phyloP scores from a whole-genome alignment of 345 rosid genomes.

The Linum trigynum region DNA sequence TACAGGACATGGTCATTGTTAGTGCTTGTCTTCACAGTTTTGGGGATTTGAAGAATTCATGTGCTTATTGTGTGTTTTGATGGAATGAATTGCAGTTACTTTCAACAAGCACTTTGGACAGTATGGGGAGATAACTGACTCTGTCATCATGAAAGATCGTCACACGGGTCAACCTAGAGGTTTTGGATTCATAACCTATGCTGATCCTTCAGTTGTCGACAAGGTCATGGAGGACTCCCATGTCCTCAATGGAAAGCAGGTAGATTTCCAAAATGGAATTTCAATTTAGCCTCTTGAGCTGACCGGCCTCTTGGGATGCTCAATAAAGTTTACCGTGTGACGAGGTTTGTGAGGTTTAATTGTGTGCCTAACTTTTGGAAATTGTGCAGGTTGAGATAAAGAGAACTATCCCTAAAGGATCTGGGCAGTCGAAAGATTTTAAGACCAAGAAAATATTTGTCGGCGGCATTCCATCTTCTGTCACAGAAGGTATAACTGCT shows the following conservation, averaged over 20 bases:
- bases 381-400: constrained; percentile 74
- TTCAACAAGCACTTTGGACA: constrained; percentile 69
- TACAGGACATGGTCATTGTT: background rate
- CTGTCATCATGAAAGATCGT: constrained; percentile 89
- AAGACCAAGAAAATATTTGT: constrained; percentile 88
- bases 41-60: background rate
- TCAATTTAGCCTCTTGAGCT: background rate
- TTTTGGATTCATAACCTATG: constrained; percentile 82
- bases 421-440: constrained; percentile 57
- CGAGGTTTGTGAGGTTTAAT: background rate
- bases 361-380: background rate
- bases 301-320: background rate
- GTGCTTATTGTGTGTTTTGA: background rate
- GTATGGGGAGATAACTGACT: constrained; percentile 81
- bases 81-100: constrained; percentile 30
- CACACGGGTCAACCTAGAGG: constrained; percentile 79
- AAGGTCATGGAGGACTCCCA: constrained; percentile 76
- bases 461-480: constrained; percentile 76
- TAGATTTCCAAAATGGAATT: constrained; percentile 12
- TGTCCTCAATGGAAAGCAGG: constrained; percentile 79
- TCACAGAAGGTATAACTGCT: constrained; percentile 50
- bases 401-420: constrained; percentile 85
- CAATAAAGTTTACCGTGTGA: background rate
- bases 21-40: background rate
- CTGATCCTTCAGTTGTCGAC: constrained; percentile 78